Evolutionary conservation across 768 basidiomycete species (phyloP).

Genomic region (Gloeostereum incarnatum): DNA sequence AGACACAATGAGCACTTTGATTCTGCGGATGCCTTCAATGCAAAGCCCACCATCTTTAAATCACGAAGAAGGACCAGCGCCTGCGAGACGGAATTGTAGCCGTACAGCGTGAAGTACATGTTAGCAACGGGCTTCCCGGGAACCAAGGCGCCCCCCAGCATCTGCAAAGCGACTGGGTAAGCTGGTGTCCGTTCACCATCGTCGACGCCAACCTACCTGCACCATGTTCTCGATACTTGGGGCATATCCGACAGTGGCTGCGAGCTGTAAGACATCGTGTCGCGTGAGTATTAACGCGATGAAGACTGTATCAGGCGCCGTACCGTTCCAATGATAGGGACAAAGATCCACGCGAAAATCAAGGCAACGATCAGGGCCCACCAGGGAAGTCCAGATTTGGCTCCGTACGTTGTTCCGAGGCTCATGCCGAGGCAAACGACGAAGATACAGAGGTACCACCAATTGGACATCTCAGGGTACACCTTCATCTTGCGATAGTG

Average conservation of each 20-base stretch:
- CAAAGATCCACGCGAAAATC: constrained; percentile 32
- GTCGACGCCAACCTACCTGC: constrained; percentile 12
- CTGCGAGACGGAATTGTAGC: constrained; percentile 21
- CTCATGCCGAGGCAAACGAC: constrained; percentile 19
- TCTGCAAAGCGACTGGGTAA: constrained; percentile 15
- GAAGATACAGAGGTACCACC: constrained; percentile 24
- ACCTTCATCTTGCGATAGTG: constrained; percentile 30
- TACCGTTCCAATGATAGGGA: constrained; percentile 40
- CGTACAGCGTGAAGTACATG: constrained; percentile 27
- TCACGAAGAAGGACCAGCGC: constrained; percentile 17
- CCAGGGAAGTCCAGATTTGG: constrained; percentile 24
- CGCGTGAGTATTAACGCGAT: not conserved
- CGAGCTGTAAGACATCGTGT: constrained; percentile 17
- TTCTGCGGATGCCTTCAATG: not conserved
- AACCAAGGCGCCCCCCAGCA: constrained; percentile 34
- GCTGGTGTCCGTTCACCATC: not conserved
- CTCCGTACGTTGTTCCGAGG: constrained; percentile 23
- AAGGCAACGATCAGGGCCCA: constrained; percentile 32
- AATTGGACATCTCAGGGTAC: constrained; percentile 25
- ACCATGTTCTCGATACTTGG: constrained; percentile 24
- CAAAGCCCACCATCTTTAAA: constrained; percentile 18
- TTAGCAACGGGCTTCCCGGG: constrained; percentile 33
- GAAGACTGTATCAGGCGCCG: constrained; percentile 11
- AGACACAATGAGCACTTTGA: too few relatives aligned
- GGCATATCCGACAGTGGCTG: constrained; percentile 30